Base-by-base conservation (phyloP, 108 stramenopile species). In the Cyclotella distinguenda region DNA sequence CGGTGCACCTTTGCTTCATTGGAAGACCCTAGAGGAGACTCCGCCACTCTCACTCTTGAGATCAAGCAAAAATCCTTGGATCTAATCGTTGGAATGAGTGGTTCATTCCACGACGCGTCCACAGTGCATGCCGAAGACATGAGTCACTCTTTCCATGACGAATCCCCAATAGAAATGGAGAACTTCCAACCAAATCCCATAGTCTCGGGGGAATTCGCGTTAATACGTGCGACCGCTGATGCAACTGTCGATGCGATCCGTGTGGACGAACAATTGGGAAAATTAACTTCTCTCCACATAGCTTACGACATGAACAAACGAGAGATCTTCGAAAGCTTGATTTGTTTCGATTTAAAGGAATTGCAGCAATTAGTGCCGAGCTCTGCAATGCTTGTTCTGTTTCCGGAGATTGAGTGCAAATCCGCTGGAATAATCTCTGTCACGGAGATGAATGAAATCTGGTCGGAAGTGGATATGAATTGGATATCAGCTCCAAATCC, bases 231-330 rank as follows among this genome's bases (percentile, higher is more conserved):
- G 0, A 27, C 58, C 13, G 16, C 46, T 19, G 63, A 64, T 51
- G 48, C 63, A 3, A 64, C 50, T 13, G 39, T 64, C 21, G 63
- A 64, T 40, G 63, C 63, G 0, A 13, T 64, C 52, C 33, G 33
- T 28, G 48, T 38, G 19, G 32, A 64, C 16, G 36, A 51, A 27
- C 36, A 64, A 28, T 39, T 64, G 2, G 63, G 63, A 2, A 3
- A 11, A 1, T 39, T 49, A 25, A 36, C 63, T 1, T 50, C 49
- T 2, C 63, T 64, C 19, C 48, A 48, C 23, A 38, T 64, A 10
- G 34, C 49, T 18, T 4, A 38, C 19, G 38, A 45, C 18, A 23
- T 25, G 4, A 30, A 26, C 7, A 46, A 34, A 39, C 48, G 63
- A 9, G 25, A 49, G 38, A 40, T 64, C 48, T 49, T 40, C 1